Conservation (phyloP, 305 asterid species). For the Withania somnifera region DNA sequence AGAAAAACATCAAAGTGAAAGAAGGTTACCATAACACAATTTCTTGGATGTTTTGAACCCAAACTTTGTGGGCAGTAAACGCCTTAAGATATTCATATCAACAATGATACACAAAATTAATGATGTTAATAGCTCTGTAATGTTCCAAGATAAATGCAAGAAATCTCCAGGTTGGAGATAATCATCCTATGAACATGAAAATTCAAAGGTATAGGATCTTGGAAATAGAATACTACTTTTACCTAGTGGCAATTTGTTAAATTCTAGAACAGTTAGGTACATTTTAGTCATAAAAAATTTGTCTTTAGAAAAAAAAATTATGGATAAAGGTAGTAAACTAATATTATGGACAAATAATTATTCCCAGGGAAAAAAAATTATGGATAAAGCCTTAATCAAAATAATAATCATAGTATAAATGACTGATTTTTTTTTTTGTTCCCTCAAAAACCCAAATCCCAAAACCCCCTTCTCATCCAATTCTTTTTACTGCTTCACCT, state of each 20-base stretch:
- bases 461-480: conserved; percentile 13
- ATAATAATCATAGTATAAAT: not conserved
- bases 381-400: not conserved
- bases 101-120: not conserved
- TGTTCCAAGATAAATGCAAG: not conserved
- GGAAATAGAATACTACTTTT: not conserved
- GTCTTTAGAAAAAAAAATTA: not conserved
- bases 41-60: not conserved
- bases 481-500: not conserved
- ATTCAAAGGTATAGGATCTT: not conserved
- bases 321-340: too few relatives aligned
- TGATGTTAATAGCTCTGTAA: not conserved
- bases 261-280: not conserved
- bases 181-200: not conserved
- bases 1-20: not conserved
- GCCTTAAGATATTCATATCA: conserved; percentile 10
- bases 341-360: too few relatives aligned
- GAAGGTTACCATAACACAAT: conserved; percentile 27
- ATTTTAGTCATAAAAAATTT: not conserved
- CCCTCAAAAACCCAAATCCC: not conserved
- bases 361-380: not conserved
- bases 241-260: not conserved
- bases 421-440: not conserved
- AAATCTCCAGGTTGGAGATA: not conserved
- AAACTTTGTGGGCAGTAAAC: not conserved